phyloP scores from a whole-genome alignment of 805 yeast genomes.

The Suhomyces vadensis region DNA sequence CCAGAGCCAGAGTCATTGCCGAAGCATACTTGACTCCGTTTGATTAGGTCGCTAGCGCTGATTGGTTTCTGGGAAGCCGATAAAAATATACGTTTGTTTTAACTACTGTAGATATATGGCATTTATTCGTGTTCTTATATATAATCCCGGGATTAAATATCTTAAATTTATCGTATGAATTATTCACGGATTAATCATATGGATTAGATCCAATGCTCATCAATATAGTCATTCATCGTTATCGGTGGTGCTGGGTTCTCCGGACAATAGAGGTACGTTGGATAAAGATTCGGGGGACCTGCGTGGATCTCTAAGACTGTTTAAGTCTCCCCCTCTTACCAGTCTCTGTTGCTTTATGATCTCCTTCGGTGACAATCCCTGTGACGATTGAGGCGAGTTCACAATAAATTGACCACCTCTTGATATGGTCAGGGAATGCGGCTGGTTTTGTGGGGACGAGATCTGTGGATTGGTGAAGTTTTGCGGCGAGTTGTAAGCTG shows the following conservation, averaged over 20 bases:
- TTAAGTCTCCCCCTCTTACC: background rate
- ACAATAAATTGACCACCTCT: constrained; percentile 20
- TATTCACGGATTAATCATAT: too few species aligned
- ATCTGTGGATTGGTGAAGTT: constrained; percentile 9
- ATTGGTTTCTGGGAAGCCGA: too few species aligned
- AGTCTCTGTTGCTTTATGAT: constrained; percentile 18
- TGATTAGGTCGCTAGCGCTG: constrained; percentile 49
- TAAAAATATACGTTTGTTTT: background rate
- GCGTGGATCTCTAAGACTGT: constrained; percentile 1
- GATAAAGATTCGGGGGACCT: background rate
- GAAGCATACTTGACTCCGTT: constrained; percentile 92
- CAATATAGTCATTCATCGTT: background rate
- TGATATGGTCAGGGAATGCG: constrained; percentile 11
- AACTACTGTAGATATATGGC: too few species aligned
- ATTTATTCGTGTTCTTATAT: too few species aligned
- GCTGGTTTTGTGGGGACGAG: constrained; percentile 1
- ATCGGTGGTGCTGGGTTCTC: background rate
- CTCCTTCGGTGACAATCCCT: constrained; percentile 33
- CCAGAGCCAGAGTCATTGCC: constrained; percentile 96
- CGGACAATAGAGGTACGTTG: background rate
- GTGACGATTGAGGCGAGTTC: constrained; percentile 30
- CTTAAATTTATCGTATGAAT: too few species aligned
- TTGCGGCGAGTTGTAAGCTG: constrained; percentile 24
- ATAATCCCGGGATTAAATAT: too few species aligned
- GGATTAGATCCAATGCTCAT: background rate